Evolutionary conservation across 2,329 filamentous ascomycete genomes (phyloP).

Genomic region (Colletotrichum eleusines): DNA sequence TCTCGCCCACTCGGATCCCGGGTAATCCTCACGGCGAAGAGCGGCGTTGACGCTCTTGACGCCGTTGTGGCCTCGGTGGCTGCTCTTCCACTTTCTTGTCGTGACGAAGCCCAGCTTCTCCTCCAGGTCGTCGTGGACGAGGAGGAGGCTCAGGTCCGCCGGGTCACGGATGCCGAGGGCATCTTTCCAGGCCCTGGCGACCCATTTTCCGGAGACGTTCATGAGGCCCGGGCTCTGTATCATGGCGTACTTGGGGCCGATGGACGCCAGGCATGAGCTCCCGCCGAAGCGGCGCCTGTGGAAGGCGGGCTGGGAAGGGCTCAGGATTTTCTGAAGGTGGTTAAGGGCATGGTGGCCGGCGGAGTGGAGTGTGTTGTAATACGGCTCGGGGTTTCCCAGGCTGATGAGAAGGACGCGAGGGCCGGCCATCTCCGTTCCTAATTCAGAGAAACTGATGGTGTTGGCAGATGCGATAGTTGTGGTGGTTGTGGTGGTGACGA

Average conservation of each 20-base stretch:
- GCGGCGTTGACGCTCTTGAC: conserved; percentile 73
- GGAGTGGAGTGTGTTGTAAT: conserved; percentile 84
- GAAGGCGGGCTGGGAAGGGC: conserved; percentile 62
- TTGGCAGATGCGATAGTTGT: background rate
- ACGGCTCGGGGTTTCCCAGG: conserved; percentile 84
- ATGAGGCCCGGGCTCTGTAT: conserved; percentile 83
- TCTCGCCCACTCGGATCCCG: conserved; percentile 62
- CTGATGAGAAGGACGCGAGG: conserved; percentile 82
- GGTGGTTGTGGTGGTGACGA: background rate
- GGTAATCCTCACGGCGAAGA: conserved; percentile 58
- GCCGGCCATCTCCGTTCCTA: conserved; percentile 41
- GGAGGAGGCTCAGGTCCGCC: conserved; percentile 67
- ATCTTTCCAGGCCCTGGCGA: conserved; percentile 74
- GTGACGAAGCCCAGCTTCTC: conserved; percentile 75
- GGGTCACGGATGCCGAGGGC: conserved; percentile 56
- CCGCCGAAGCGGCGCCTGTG: conserved; percentile 59
- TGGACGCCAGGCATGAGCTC: conserved; percentile 62
- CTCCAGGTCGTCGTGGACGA: conserved; percentile 93
- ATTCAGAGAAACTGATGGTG: background rate
- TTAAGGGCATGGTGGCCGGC: conserved; percentile 85
- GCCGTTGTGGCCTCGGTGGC: conserved; percentile 80
- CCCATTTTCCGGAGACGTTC: conserved; percentile 84
- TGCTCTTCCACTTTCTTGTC: conserved; percentile 72
- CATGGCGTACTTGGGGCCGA: conserved; percentile 69
- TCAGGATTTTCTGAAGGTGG: conserved; percentile 65